Base-by-base conservation (phyloP, 2,329 filamentous ascomycete species). In the Monascus ruber region DNA sequence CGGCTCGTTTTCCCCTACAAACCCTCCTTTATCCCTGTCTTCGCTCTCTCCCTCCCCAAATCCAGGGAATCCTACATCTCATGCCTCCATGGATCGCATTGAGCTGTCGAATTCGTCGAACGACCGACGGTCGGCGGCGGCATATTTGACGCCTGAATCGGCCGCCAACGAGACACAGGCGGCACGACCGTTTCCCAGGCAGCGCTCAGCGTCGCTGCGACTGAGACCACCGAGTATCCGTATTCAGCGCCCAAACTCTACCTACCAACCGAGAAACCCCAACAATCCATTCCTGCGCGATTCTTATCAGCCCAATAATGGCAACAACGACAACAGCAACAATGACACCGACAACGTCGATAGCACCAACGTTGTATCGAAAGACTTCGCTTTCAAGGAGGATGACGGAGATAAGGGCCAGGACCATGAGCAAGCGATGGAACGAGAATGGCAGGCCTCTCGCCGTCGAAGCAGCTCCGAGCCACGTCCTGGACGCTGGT, bases 381-480 rank as follows among this genome's bases (percentile, higher is more conserved):
- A 36, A 10, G 11, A 31, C 17, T 7, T 3, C 2, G 27, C 10
- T 27, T 27, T 17, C 24, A 27, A 28, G 8, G 31, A 35, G 11
- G 17, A 29, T 6, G 17, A 17, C 17, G 17, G 17, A 3, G 17
- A 17, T 17, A 17, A 17, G 17, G 17, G 17, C 17, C 17, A 17
- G 17, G 17, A 17, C 17, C 17, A 17, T 17, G 17, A 17, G 17
- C 17, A 17, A 17, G 17, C 17, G 17, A 17, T 17, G 17, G 17
- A 17, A 17, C 17, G 17, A 17, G 17, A 17, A 17, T 17, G 17
- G 17, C 17, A 17, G 17, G 17, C 17, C 17, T 17, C 17, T 17
- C 57, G 63, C 31, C 60, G 63, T 32, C 62, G 63, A 45, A 65
- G 63, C 44, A 65, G 45, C 40, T 65, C 63, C 11, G 63, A 65